Conservation (phyloP, 163 green algal genomes). For the Chlorella variabilis region DNA sequence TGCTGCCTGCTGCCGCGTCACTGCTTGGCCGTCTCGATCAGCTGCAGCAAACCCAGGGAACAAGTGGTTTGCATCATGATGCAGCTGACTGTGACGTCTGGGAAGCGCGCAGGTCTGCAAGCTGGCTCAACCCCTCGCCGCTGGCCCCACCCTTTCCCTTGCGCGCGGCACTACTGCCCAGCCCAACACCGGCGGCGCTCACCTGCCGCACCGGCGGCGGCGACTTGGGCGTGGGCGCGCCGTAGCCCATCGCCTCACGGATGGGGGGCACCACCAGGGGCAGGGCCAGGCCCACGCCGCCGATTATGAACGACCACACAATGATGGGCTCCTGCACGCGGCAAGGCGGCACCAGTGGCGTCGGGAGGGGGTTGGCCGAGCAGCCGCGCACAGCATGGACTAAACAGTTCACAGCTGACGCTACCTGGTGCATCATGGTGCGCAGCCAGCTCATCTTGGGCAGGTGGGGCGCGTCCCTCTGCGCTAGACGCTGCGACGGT, state of each 20-base stretch:
- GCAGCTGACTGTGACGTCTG: too few species aligned
- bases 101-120: too few species aligned
- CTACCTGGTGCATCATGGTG: conserved; percentile 35
- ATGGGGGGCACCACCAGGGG: conserved; percentile 53
- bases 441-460: conserved; percentile 20
- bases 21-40: conserved; percentile 26
- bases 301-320: conserved; percentile 53
- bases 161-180: too few species aligned
- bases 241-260: conserved; percentile 43
- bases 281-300: conserved; percentile 44
- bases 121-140: too few species aligned
- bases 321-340: conserved; percentile 47
- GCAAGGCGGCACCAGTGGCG: background rate
- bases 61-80: background rate
- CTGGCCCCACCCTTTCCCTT: too few species aligned
- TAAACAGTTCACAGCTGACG: background rate
- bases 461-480: background rate
- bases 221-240: conserved; percentile 1
- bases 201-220: conserved; percentile 46
- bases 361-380: background rate
- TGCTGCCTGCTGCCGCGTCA: background rate
- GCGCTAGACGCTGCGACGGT: background rate
- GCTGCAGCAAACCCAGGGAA: conserved; percentile 1
- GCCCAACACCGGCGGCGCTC: too few species aligned
- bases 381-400: too few species aligned